Evolutionary conservation across 140 eudicot species (phyloP).

Genomic region (Ambrosia hybrid): DNA sequence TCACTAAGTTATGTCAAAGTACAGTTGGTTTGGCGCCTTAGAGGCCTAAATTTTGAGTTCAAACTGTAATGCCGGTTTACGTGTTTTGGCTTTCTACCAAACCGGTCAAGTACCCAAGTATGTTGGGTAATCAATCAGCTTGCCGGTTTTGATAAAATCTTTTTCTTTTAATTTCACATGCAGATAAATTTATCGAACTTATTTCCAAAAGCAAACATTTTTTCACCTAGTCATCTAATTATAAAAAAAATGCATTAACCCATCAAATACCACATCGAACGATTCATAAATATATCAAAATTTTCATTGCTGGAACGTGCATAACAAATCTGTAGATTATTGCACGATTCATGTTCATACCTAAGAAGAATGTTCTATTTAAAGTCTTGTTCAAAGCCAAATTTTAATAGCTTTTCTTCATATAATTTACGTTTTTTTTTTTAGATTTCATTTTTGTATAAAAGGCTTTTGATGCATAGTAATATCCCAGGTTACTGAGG

Average conservation of each 20-base stretch:
- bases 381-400: conserved; percentile 18
- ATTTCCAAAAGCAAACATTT: background rate
- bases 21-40: background rate
- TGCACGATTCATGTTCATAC: conserved; percentile 1
- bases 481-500: conserved; percentile 64
- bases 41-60: background rate
- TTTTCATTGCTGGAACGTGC: background rate
- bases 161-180: background rate
- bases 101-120: background rate
- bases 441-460: conserved; percentile 12
- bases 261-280: conserved; percentile 5
- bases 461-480: too few relatives aligned
- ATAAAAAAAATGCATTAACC: background rate
- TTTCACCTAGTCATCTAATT: conserved; percentile 1
- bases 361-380: conserved; percentile 13
- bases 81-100: background rate
- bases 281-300: background rate
- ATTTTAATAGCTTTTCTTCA: conserved; percentile 1
- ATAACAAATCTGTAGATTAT: background rate
- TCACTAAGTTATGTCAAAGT: background rate
- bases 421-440: background rate
- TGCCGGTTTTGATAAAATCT: background rate
- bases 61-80: background rate
- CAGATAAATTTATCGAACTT: background rate
- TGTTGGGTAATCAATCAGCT: background rate